These are phyloP conservation scores for Elaphomyces granulatus DNA, from an alignment of 495 filamentous ascomycete genomes.

Conservation along the genomic window DNA sequence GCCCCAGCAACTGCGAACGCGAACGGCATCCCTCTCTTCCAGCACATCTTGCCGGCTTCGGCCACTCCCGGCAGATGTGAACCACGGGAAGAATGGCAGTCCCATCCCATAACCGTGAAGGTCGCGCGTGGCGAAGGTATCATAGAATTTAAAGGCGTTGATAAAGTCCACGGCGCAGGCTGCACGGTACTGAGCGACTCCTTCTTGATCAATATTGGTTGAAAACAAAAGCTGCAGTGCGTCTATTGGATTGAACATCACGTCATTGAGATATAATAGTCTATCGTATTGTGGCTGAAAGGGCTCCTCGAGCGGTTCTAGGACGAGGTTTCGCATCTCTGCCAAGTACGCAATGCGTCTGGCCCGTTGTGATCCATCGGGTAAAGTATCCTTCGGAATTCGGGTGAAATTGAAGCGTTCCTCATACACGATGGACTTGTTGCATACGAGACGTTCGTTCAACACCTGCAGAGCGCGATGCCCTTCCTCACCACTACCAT, in stretches of 20 bases:
- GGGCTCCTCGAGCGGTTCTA: constrained; percentile 43
- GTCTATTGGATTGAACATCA: constrained; percentile 56
- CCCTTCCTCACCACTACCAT: constrained; percentile 44
- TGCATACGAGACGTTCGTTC: constrained; percentile 30
- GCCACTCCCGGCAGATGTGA: constrained; percentile 41
- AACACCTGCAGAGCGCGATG: constrained; percentile 29
- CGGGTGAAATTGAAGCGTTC: constrained; percentile 36
- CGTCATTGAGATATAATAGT: constrained; percentile 64
- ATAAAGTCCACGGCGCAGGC: constrained; percentile 69
- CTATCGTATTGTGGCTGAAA: constrained; percentile 42
- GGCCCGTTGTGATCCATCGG: constrained; percentile 44
- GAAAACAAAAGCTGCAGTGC: constrained; percentile 60
- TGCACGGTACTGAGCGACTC: constrained; percentile 53
- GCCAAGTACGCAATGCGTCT: constrained; percentile 68
- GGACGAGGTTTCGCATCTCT: constrained; percentile 59
- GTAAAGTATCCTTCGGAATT: constrained; percentile 43
- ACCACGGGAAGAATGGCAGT: constrained; percentile 63
- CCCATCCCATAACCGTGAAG: constrained; percentile 55
- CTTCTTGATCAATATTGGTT: constrained; percentile 46
- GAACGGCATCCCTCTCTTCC: constrained; percentile 48
- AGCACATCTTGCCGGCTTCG: constrained; percentile 47
- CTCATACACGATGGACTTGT: constrained; percentile 39
- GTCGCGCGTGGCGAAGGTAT: constrained; percentile 68
- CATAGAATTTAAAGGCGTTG: constrained; percentile 66
- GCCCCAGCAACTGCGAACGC: constrained; percentile 67